Conservation (phyloP, 352 stramenopile species). For the Phytophthora syringae region DNA sequence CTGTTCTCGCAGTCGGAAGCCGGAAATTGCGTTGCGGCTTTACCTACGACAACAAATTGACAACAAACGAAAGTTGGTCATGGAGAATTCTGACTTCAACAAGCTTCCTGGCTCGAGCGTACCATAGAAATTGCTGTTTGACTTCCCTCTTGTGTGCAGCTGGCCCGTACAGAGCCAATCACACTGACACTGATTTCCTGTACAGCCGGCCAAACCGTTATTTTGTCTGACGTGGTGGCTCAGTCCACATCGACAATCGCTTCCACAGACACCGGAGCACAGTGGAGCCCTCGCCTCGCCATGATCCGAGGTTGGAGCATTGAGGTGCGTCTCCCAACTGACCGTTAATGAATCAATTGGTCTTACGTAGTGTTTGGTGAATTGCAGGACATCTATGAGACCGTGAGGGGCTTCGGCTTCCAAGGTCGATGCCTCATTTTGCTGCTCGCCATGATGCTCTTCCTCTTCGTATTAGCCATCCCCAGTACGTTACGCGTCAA, state of each 20-base stretch:
- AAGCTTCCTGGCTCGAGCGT: too few relatives aligned
- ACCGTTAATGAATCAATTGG: neutral
- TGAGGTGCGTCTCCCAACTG: conserved; percentile 6
- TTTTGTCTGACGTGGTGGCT: conserved; percentile 8
- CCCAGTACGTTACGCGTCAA: conserved; percentile 23
- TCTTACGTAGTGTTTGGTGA: conserved; percentile 2
- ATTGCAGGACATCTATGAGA: conserved; percentile 31
- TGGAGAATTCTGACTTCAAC: too few relatives aligned
- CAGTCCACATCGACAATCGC: neutral
- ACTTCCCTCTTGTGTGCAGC: too few relatives aligned
- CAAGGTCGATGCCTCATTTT: conserved; percentile 32
- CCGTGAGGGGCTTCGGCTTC: conserved; percentile 38
- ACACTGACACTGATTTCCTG: conserved; percentile 9
- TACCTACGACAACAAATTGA: too few relatives aligned
- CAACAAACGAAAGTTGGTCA: too few relatives aligned
- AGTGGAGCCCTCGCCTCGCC: conserved; percentile 9
- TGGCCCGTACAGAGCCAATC: conserved; percentile 8
- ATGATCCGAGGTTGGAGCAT: conserved; percentile 34
- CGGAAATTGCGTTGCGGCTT: too few relatives aligned
- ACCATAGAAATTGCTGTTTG: too few relatives aligned
- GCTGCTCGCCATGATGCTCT: conserved; percentile 29
- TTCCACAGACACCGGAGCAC: conserved; percentile 1
- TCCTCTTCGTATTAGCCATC: conserved; percentile 28
- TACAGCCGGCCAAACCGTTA: neutral
- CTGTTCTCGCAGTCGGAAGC: too few relatives aligned